phyloP scores from a whole-genome alignment of 768 basidiomycete genomes.

The Pulveroboletus sp. region DNA sequence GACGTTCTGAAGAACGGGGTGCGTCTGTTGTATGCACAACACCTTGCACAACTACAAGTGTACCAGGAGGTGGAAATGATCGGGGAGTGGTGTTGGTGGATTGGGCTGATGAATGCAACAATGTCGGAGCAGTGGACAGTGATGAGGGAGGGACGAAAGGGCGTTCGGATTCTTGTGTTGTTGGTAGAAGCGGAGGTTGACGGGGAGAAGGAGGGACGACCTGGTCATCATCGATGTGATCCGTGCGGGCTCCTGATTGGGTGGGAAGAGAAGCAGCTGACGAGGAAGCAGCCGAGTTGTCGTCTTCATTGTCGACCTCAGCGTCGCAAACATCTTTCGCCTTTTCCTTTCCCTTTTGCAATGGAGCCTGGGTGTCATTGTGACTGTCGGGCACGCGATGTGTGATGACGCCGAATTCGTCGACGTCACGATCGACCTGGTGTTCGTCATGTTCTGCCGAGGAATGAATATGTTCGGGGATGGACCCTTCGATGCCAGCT shows the following conservation, averaged over 20 bases:
- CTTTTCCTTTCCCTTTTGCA: slow-evolving; percentile 38
- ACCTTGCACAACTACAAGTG: slow-evolving; percentile 80
- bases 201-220: slow-evolving; percentile 13
- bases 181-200: slow-evolving; percentile 11
- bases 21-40: slow-evolving; percentile 78
- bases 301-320: slow-evolving; percentile 4
- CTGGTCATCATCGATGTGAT: slow-evolving; percentile 16
- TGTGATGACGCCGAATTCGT: slow-evolving; percentile 27
- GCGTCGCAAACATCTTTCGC: slow-evolving; percentile 18
- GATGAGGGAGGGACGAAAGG: slow-evolving; percentile 8
- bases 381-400: slow-evolving; percentile 28
- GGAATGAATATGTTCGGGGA: slow-evolving; percentile 13
- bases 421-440: slow-evolving; percentile 28
- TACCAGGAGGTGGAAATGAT: slow-evolving; percentile 71
- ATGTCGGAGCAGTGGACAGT: slow-evolving; percentile 14
- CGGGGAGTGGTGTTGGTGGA: slow-evolving; percentile 25
- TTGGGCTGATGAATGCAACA: slow-evolving; percentile 23
- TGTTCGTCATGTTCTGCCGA: slow-evolving; percentile 25
- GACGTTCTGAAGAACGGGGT: slow-evolving; percentile 35
- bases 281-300: slow-evolving; percentile 14
- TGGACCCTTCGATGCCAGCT: slow-evolving; percentile 13
- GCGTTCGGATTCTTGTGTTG: slow-evolving; percentile 10
- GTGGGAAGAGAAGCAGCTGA: slow-evolving; percentile 10
- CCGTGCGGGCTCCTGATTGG: slow-evolving; percentile 1
- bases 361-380: slow-evolving; percentile 20